Conservation (phyloP, 1,284 basidiomycete genomes). For the Pseudozyma thailandica region DNA sequence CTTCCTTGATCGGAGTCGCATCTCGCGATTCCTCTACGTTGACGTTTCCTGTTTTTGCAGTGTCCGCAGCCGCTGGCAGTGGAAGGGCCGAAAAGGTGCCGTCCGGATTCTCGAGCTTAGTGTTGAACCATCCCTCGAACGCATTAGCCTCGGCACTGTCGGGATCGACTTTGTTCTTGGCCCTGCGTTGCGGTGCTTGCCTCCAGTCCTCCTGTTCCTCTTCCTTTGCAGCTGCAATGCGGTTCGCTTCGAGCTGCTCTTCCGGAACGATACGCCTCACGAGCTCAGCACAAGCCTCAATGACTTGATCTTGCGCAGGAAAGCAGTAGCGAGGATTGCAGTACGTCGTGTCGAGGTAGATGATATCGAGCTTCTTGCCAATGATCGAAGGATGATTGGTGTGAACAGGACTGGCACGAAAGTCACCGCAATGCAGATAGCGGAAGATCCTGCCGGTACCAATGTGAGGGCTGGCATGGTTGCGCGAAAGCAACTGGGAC, state of each 20-base stretch:
- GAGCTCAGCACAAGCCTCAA: slow-evolving; percentile 88
- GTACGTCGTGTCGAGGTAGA: slow-evolving; percentile 97
- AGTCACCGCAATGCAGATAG: slow-evolving; percentile 94
- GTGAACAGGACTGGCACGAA: slow-evolving; percentile 67
- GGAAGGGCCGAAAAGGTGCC: slow-evolving; percentile 13
- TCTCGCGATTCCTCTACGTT: slow-evolving; percentile 65
- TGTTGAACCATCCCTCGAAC: slow-evolving; percentile 56
- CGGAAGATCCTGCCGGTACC: slow-evolving; percentile 74
- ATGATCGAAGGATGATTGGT: slow-evolving; percentile 53
- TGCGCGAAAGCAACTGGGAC: slow-evolving; percentile 73
- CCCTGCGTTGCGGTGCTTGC: slow-evolving; percentile 59
- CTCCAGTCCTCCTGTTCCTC: slow-evolving; percentile 55
- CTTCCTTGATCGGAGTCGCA: slow-evolving; percentile 64
- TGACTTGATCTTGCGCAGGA: slow-evolving; percentile 90
- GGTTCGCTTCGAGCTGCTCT: slow-evolving; percentile 19
- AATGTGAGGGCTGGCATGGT: slow-evolving; percentile 38
- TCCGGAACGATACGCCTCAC: slow-evolving; percentile 70
- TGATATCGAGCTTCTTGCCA: slow-evolving; percentile 76
- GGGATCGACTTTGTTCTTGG: slow-evolving; percentile 40
- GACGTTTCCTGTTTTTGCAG: slow-evolving; percentile 41
- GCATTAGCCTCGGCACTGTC: slow-evolving; percentile 46
- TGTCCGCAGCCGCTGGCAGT: not conserved
- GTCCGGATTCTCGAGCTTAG: slow-evolving; percentile 29
- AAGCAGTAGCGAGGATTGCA: slow-evolving; percentile 94
- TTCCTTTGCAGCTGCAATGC: slow-evolving; percentile 5